Evolutionary conservation across 495 filamentous ascomycete species (phyloP).

Genomic region (Massariosphaeria phaeospora): DNA sequence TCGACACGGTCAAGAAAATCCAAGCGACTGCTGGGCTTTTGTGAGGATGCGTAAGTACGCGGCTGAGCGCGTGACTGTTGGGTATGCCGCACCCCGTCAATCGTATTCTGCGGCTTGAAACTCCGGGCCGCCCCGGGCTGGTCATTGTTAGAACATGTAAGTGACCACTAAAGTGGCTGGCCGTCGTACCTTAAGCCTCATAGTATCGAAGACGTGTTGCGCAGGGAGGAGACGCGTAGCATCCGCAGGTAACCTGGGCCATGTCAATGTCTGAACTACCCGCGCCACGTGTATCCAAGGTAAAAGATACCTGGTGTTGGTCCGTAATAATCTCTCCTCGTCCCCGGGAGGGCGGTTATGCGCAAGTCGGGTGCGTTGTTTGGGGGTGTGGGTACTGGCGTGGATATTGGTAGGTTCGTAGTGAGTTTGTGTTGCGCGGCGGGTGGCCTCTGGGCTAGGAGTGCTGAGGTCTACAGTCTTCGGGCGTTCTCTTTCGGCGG

Average conservation of each 20-base stretch:
- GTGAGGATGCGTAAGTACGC: too few species aligned
- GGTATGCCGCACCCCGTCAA: not conserved
- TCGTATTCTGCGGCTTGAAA: conserved; percentile 16
- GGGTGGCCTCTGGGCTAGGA: not conserved
- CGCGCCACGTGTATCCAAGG: too few species aligned
- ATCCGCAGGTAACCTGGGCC: conserved; percentile 1
- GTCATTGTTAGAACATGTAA: not conserved
- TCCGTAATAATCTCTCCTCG: conserved; percentile 1
- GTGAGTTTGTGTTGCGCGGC: too few species aligned
- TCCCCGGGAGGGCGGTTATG: not conserved
- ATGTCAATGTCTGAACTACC: not conserved
- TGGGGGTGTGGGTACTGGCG: not conserved
- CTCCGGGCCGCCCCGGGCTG: conserved; percentile 8
- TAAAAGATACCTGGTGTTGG: not conserved
- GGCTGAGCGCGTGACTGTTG: too few species aligned
- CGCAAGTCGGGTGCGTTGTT: not conserved
- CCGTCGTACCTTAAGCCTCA: not conserved
- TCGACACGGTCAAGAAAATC: not conserved
- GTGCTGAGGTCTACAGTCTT: not conserved
- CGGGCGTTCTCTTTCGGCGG: not conserved
- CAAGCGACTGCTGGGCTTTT: too few species aligned
- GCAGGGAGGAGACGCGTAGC: not conserved
- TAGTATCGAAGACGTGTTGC: not conserved
- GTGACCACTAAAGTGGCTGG: not conserved
- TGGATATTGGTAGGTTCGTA: not conserved